Percentiles rank a stretch among this genome's conserved stretches.
phyloP scores from a whole-genome alignment of 1,284 basidiomycete species.

The Cryptococcus sp. region DNA sequence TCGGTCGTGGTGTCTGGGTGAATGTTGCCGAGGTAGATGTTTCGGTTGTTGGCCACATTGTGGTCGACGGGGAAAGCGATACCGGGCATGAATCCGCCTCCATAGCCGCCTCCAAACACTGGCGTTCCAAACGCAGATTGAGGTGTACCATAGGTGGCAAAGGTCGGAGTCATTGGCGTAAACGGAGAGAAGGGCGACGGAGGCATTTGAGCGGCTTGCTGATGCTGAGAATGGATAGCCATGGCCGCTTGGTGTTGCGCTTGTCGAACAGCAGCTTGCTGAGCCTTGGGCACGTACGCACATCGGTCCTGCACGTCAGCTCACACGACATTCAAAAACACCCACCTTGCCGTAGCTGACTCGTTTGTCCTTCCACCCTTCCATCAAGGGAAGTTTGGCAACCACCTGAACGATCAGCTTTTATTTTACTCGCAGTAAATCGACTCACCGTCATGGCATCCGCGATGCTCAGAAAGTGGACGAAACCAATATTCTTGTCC shows the following conservation, averaged over 20 bases:
- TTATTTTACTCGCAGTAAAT: neutral
- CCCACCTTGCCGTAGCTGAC: constrained; percentile 84
- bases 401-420: constrained; percentile 59
- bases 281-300: constrained; percentile 62
- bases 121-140: constrained; percentile 13
- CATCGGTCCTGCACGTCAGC: constrained; percentile 58
- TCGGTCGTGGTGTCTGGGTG: constrained; percentile 87
- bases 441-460: constrained; percentile 76
- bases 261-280: constrained; percentile 47
- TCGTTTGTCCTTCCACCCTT: constrained; percentile 85
- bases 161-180: constrained; percentile 21
- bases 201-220: constrained; percentile 23
- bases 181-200: constrained; percentile 34
- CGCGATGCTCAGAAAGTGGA: constrained; percentile 89
- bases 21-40: constrained; percentile 88
- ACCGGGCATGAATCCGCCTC: too few species aligned
- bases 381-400: constrained; percentile 77
- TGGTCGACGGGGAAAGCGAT: neutral
- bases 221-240: constrained; percentile 44
- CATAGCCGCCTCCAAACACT: constrained; percentile 8
- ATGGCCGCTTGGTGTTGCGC: constrained; percentile 56
- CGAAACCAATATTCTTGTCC: constrained; percentile 96
- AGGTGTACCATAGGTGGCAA: constrained; percentile 6
- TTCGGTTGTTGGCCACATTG: constrained; percentile 57
- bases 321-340: neutral